Conservation (phyloP, 1,284 basidiomycete species). For the Papiliotrema laurentii region DNA sequence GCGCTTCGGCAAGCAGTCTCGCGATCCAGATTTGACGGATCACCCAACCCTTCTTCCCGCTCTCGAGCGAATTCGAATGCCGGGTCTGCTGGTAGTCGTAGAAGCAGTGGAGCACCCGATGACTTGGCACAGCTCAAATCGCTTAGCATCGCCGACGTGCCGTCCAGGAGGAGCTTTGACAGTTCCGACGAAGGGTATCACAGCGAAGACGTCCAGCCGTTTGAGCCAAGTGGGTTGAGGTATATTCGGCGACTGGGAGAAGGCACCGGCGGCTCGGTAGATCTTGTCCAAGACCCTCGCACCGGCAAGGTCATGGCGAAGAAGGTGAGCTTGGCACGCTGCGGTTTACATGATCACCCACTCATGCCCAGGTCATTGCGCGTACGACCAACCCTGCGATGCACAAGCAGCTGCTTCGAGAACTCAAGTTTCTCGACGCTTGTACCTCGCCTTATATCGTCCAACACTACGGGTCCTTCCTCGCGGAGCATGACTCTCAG, state of each 20-base stretch:
- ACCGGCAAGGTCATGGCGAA: conserved; percentile 80
- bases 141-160: conserved; percentile 6
- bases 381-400: conserved; percentile 84
- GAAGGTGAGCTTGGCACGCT: conserved; percentile 54
- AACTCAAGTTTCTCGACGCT: conserved; percentile 82
- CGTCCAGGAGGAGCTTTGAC: conserved; percentile 7
- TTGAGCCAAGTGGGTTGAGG: conserved; percentile 59
- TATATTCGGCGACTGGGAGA: conserved; percentile 77
- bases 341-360: no score
- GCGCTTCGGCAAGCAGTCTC: conserved; percentile 34
- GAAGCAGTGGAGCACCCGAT: conserved; percentile 7
- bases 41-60: conserved; percentile 13
- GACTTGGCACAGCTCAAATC: conserved; percentile 5
- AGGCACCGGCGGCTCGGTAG: conserved; percentile 92
- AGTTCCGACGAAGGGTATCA: conserved; percentile 2
- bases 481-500: conserved; percentile 84
- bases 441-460: conserved; percentile 86
- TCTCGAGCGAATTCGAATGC: conserved; percentile 18
- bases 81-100: conserved; percentile 3
- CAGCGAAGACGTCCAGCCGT: conserved; percentile 8
- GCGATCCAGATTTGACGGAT: conserved; percentile 18
- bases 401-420: conserved; percentile 82
- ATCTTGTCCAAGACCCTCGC: conserved; percentile 76
- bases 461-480: conserved; percentile 89
- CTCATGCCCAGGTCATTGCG: conserved; percentile 81